Evolutionary conservation across 805 yeast species (phyloP).

Genomic region (Pichia manshurica): DNA sequence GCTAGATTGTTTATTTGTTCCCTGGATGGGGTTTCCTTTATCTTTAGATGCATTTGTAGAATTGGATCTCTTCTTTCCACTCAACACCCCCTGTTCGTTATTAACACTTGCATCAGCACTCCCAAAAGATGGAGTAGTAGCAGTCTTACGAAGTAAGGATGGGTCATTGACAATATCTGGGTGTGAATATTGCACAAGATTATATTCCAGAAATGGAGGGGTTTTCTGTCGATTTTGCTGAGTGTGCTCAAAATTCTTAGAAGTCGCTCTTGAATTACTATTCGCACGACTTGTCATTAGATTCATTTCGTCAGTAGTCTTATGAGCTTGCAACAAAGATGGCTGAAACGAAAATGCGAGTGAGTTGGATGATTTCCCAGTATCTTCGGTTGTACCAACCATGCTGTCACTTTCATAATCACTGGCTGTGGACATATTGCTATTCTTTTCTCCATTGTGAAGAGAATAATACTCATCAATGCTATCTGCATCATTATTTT

Average conservation of each 20-base stretch:
- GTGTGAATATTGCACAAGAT: not conserved
- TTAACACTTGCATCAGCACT: slow-evolving; percentile 12
- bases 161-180: slow-evolving; percentile 5
- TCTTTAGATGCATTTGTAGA: not conserved
- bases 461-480: not conserved
- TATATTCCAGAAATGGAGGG: not conserved
- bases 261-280: not conserved
- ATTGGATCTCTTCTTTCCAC: slow-evolving; percentile 2
- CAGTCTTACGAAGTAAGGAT: slow-evolving; percentile 6
- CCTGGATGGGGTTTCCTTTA: not conserved
- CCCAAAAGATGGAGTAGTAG: slow-evolving; percentile 2
- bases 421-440: not conserved
- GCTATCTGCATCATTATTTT: not conserved
- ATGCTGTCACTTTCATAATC: not conserved
- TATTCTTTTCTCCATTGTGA: not conserved
- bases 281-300: not conserved
- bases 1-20: not conserved
- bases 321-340: slow-evolving; percentile 6
- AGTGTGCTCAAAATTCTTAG: not conserved
- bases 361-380: not conserved
- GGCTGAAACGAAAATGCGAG: slow-evolving; percentile 11
- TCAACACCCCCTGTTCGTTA: slow-evolving; percentile 2
- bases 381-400: not conserved
- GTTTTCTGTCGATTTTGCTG: too few species aligned
- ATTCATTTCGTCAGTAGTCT: not conserved